Percentiles rank a stretch among this genome's conserved stretches.
Evolutionary conservation across 2,329 filamentous ascomycete species (phyloP).

Genomic region (Chaetomiaceae sp.): DNA sequence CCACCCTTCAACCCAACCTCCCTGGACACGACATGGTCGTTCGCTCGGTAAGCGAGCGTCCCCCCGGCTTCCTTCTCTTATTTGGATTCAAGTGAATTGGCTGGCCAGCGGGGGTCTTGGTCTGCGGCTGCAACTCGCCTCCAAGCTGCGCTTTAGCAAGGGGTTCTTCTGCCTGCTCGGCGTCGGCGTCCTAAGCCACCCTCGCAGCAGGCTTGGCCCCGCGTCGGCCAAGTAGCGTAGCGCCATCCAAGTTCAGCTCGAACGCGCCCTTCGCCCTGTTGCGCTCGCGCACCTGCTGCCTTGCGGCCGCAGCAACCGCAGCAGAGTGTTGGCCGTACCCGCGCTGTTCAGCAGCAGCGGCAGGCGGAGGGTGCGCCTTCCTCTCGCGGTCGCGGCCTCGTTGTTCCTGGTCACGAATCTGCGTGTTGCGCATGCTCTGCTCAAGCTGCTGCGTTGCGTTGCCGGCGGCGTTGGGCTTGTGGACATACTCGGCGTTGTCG

Average conservation of each 20-base stretch:
- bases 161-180: neutral
- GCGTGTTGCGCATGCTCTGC: slow-evolving; percentile 80
- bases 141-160: neutral
- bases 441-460: slow-evolving; percentile 66
- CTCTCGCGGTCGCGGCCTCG: slow-evolving; percentile 48
- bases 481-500: slow-evolving; percentile 44
- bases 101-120: no score
- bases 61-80: neutral
- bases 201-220: slow-evolving; percentile 50
- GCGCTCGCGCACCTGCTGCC: slow-evolving; percentile 67
- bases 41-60: neutral
- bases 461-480: slow-evolving; percentile 35
- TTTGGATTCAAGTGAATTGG: no score
- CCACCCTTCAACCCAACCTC: neutral
- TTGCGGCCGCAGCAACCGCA: slow-evolving; percentile 75
- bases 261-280: slow-evolving; percentile 75
- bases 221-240: slow-evolving; percentile 76
- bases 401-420: slow-evolving; percentile 58
- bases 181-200: slow-evolving; percentile 31
- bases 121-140: no score
- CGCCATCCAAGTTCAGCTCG: slow-evolving; percentile 86
- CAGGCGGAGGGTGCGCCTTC: slow-evolving; percentile 25
- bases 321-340: slow-evolving; percentile 90
- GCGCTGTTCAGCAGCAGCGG: slow-evolving; percentile 42
- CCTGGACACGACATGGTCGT: no score